Conservation (phyloP, 2,329 filamentous ascomycete species). For the Rhynchosporium agropyri region DNA sequence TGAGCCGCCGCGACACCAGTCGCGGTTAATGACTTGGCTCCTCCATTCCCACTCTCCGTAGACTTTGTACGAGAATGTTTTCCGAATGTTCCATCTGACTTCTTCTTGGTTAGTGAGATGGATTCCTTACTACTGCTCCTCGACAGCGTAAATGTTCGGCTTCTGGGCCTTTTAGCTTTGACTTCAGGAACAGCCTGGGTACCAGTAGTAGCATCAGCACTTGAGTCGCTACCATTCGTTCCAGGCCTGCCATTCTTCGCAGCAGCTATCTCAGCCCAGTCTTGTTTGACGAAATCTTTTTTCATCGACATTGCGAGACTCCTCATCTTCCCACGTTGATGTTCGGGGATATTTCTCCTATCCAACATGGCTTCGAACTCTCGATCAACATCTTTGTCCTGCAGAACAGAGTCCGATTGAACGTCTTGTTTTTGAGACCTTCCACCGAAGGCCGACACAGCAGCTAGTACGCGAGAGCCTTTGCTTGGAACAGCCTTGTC, state of each 20-base stretch:
- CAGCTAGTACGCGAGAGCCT: constrained; percentile 62
- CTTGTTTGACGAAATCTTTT: constrained; percentile 90
- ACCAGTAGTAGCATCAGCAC: constrained; percentile 45
- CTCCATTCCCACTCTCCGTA: constrained; percentile 66
- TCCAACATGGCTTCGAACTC: constrained; percentile 71
- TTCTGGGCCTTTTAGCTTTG: constrained; percentile 63
- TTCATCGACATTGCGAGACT: constrained; percentile 88
- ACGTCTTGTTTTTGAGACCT: constrained; percentile 48
- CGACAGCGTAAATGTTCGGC: constrained; percentile 69
- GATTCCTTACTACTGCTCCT: constrained; percentile 53
- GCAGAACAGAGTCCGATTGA: constrained; percentile 41
- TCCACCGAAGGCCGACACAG: constrained; percentile 63
- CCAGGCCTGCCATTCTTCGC: constrained; percentile 49
- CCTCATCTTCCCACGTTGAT: constrained; percentile 93
- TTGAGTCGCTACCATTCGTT: constrained; percentile 46
- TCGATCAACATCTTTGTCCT: constrained; percentile 57
- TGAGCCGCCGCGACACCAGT: constrained; percentile 59
- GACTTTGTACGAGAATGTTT: constrained; percentile 74
- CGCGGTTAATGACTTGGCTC: constrained; percentile 57
- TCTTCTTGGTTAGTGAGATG: constrained; percentile 74
- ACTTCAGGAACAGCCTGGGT: constrained; percentile 41
- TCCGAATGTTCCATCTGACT: constrained; percentile 62
- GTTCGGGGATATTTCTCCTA: constrained; percentile 88
- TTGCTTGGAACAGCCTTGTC: constrained; percentile 48
- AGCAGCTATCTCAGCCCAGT: constrained; percentile 71